Evolutionary conservation across 176 grass and related monocot genomes (phyloP).

Genomic region (Avena atlantica): DNA sequence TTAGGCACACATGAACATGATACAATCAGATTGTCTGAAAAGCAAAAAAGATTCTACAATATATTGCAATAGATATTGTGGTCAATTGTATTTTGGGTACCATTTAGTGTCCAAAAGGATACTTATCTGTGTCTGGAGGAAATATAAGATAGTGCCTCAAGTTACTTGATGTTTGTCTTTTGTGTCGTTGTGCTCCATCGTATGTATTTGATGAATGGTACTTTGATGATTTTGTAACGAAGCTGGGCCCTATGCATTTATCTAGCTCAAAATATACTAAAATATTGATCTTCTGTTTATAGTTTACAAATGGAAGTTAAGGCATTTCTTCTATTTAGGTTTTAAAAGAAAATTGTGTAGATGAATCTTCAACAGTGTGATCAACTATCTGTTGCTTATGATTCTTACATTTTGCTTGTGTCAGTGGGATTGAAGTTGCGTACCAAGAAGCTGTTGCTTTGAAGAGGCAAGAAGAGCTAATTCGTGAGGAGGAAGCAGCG

Average conservation of each 20-base stretch:
- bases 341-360: conserved; percentile 23
- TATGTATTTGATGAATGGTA: conserved; percentile 19
- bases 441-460: conserved; percentile 95
- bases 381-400: conserved; percentile 8
- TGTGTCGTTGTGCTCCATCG: background rate
- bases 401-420: conserved; percentile 51
- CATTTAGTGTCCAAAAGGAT: background rate
- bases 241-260: background rate
- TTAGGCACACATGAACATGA: background rate
- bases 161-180: background rate
- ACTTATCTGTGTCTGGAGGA: background rate
- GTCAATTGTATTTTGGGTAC: conserved; percentile 7
- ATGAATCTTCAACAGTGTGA: conserved; percentile 28
- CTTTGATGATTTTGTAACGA: background rate
- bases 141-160: background rate
- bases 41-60: background rate
- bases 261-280: conserved; percentile 14
- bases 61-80: background rate
- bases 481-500: conserved; percentile 94
- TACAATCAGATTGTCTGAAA: background rate
- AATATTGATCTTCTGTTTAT: background rate
- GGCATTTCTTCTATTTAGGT: conserved; percentile 15
- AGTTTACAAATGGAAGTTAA: conserved; percentile 1
- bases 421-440: conserved; percentile 84
- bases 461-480: conserved; percentile 96